phyloP scores from a whole-genome alignment of 1,139 yeast genomes.

The Sugiyamaella japonica region DNA sequence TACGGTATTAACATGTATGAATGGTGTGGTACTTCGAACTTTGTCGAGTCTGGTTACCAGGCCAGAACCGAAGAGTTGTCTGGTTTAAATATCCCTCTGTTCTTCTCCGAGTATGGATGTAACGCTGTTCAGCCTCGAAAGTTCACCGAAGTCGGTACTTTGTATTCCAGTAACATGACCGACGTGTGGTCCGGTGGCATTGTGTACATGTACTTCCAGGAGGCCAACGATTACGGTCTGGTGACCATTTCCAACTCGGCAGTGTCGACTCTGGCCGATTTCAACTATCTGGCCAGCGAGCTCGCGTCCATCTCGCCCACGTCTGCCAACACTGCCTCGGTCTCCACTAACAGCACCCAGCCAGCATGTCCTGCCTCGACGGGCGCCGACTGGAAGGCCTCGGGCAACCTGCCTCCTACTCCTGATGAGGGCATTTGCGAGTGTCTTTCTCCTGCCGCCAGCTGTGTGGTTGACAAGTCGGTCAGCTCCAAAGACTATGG shows the following conservation, averaged over 20 bases:
- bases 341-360: constrained; percentile 49
- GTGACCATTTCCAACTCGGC: constrained; percentile 57
- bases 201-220: constrained; percentile 89
- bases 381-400: constrained; percentile 55
- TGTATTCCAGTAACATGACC: constrained; percentile 59
- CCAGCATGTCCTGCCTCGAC: constrained; percentile 52
- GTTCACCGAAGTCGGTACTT: constrained; percentile 68
- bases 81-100: constrained; percentile 68
- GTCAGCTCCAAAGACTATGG: constrained; percentile 53
- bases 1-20: constrained; percentile 96
- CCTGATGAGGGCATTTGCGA: constrained; percentile 62
- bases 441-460: constrained; percentile 52
- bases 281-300: constrained; percentile 49
- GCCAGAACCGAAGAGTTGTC: constrained; percentile 69
- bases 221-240: constrained; percentile 84
- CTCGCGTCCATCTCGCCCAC: constrained; percentile 60
- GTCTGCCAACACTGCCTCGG: constrained; percentile 52
- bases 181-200: constrained; percentile 89
- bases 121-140: constrained; percentile 66
- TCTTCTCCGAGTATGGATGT: constrained; percentile 94
- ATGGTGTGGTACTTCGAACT: constrained; percentile 87
- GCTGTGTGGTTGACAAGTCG: constrained; percentile 51
- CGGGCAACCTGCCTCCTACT: constrained; percentile 63
- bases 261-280: constrained; percentile 62
- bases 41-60: constrained; percentile 79